Evolutionary conservation across 768 basidiomycete genomes (phyloP), one percentile per base, ranked within the genome.

Genomic region (Suillus subluteus): DNA sequence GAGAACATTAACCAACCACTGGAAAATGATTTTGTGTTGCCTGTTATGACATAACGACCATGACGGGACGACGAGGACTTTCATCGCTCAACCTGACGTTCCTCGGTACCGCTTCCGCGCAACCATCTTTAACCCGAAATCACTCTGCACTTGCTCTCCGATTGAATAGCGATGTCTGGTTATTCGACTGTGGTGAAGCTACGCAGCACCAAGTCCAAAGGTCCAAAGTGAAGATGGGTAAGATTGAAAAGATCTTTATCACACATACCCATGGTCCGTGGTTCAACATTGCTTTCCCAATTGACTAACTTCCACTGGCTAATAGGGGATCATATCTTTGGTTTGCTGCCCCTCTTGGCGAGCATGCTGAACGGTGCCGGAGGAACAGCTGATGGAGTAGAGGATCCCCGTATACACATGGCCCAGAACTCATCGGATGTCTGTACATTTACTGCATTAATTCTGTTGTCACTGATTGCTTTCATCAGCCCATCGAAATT

Each of bases 121-220:
- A 90, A 69, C 92, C 92, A 4, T 93, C 92, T 4, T 83, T 85
- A 2, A 92, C 92, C 0, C 83, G 92, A 63, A 92, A 90, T 71
- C 92, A 93, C 71, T 94, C 92, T 43, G 81, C 92, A 4, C 83
- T 89, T 9, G 88, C 91, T 2, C 72, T 94, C 8, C 85, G 88
- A 26, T 79, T 93, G 12, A 84, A 83, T 21, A 82, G 87, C 21
- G 87, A 91, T 79, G 87, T 92, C 64, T 94, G 92, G 92, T 75
- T 94, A 8, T 94, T 94, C 70, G 92, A 94, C 73, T 94, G 92
- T 74, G 92, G 92, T 26, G 92, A 94, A 76, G 91, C 88, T 16
- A 94, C 92, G 3, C 92, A 94, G 71, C 86, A 90, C 71, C 92
- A 88, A 70, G 70, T 94, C 5, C 91, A 93, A 76, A 87, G 84